Evolutionary conservation across 2,329 filamentous ascomycete species (phyloP), one percentile per base, ranked within the genome.

Genomic region (Aspergillaceae sp.): DNA sequence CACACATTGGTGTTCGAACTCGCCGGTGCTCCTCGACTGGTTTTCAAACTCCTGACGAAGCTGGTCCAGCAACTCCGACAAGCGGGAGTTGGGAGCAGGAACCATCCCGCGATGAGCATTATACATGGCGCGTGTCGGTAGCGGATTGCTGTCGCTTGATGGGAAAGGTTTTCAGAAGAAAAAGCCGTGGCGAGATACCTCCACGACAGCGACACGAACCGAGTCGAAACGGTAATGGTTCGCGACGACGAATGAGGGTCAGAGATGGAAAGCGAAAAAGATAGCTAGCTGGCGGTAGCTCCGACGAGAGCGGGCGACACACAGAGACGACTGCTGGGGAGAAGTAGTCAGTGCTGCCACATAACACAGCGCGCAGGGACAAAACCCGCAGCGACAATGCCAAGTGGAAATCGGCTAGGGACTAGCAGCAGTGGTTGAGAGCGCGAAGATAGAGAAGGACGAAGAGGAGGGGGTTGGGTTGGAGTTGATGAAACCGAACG

Each of bases 41-140:
- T 77, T 83, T 56, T 97, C 91, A 58, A 96, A 97, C 70, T 98
- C 92, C 61, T 81, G 78, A 63, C 91, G 83, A 59, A 98, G 81
- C 66, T 89, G 85, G 47, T 97, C 91, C 62, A 98, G 78, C 53
- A 97, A 81, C 75, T 98, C 91, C 56, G 86, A 88, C 59, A 97
- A 76, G 56, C 92, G 88, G 57, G 73, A 78, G 71, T 75, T 78
- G 49, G 86, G 83, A 55, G 81, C 83, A 52, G 74, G 72, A 52
- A 82, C 84, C 78, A 94, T 85, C 67, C 83, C 85, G 65, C 87
- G 87, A 75, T 94, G 89, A 61, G 80, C 74, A 67, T 86, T 86
- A 70, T 95, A 95, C 88, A 96, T 94, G 56, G 59, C 68, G 62
- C 44, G 42, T 38, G n/a, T 19, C 35, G 42, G 26, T 45, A 32